phyloP scores from a whole-genome alignment of 75 land plant species.

The Pseudotsuga menziesii region DNA sequence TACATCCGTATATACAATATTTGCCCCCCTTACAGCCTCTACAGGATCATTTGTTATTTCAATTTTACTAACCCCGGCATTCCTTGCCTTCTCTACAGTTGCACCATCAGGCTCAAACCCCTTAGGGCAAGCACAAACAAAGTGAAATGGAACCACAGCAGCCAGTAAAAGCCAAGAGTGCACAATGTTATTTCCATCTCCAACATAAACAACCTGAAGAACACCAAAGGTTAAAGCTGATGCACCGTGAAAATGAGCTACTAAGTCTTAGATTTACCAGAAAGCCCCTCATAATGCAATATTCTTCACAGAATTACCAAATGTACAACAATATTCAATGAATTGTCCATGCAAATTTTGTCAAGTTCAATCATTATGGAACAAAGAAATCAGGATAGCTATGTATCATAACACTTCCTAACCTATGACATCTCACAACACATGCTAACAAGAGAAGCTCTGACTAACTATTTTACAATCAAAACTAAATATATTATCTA shows the following conservation, averaged over 20 bases:
- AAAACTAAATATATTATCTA: constrained; percentile 4
- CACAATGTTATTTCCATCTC: constrained; percentile 97
- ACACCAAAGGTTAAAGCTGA: background rate
- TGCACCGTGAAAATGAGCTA: background rate
- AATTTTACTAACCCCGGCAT: constrained; percentile 78
- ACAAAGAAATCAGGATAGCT: background rate
- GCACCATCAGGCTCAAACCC: constrained; percentile 89
- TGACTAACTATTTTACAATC: constrained; percentile 11
- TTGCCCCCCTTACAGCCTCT: constrained; percentile 84
- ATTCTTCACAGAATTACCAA: background rate
- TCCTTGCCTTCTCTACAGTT: constrained; percentile 69
- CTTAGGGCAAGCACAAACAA: constrained; percentile 95
- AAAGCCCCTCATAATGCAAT: background rate
- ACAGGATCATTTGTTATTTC: constrained; percentile 87
- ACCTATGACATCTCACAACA: background rate
- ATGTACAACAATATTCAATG: constrained; percentile 1
- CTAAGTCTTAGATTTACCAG: background rate
- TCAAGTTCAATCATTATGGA: background rate
- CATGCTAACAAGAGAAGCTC: background rate
- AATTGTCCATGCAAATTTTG: background rate
- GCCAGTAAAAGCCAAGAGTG: constrained; percentile 94
- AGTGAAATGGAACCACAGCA: constrained; percentile 81
- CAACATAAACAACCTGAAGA: constrained; percentile 84
- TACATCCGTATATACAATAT: constrained; percentile 95
- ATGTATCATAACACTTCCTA: background rate